Percentiles rank a stretch among this genome's conserved stretches.
phyloP scores from a whole-genome alignment of 305 asterid species.

The Solanum hybrid region DNA sequence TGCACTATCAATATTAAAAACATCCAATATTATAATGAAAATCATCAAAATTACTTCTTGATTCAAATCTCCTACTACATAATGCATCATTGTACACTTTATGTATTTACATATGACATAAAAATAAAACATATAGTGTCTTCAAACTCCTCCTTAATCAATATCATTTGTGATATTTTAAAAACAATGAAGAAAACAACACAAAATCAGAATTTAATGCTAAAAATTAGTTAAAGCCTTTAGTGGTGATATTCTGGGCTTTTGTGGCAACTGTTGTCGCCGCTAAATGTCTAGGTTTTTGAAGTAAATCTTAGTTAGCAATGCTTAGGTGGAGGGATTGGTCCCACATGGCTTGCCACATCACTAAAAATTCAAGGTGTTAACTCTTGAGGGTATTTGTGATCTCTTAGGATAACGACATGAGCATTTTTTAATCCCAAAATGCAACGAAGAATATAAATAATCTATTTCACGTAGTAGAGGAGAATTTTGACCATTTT shows the following conservation, averaged over 20 bases:
- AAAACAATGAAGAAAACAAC: background rate
- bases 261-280: background rate
- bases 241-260: background rate
- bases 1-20: background rate
- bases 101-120: no score
- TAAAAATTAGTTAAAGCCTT: no score
- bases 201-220: no score
- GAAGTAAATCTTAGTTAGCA: background rate
- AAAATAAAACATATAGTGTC: no score
- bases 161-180: no score
- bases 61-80: background rate
- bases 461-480: background rate
- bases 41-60: background rate
- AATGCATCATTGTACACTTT: background rate
- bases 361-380: background rate
- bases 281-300: background rate
- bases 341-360: background rate
- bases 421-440: background rate
- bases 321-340: background rate
- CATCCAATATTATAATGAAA: background rate
- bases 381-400: no score
- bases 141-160: background rate
- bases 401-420: no score
- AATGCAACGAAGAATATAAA: no score
- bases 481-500: background rate